These are phyloP conservation scores for Rhizophora apiculata DNA, from an alignment of 345 rosid genomes.

Conservation along the genomic window DNA sequence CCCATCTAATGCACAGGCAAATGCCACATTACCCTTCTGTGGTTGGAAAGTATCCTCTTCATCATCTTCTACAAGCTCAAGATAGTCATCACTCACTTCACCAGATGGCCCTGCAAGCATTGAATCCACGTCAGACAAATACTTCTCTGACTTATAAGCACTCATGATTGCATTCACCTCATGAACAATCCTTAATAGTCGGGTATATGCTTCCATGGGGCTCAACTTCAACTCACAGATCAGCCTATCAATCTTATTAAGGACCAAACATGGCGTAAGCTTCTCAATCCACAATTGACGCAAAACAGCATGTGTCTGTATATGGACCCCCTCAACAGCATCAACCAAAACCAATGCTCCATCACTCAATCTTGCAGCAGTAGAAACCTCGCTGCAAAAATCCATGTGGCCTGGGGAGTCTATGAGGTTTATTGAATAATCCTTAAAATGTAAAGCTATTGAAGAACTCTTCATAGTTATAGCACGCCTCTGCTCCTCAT, in stretches of 20 bases:
- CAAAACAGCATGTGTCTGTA: constrained; percentile 89
- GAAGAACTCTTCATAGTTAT: constrained; percentile 98
- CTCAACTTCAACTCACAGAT: constrained; percentile 77
- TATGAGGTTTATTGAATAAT: constrained; percentile 61
- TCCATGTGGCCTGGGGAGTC: constrained; percentile 99
- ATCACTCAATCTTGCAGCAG: constrained; percentile 86
- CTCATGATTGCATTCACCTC: constrained; percentile 92
- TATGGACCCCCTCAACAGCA: constrained; percentile 94
- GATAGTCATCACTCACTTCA: constrained; percentile 52
- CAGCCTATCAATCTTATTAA: constrained; percentile 90
- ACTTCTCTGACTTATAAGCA: constrained; percentile 74
- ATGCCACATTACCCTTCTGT: constrained; percentile 84
- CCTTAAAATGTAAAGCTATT: constrained; percentile 54
- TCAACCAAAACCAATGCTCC: constrained; percentile 90
- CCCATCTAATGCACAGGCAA: constrained; percentile 86
- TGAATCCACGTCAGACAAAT: constrained; percentile 89
- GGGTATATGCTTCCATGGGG: constrained; percentile 78
- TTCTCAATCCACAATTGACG: constrained; percentile 92
- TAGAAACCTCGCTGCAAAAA: constrained; percentile 92
- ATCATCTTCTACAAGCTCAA: constrained; percentile 76
- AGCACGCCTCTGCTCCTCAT: constrained; percentile 95
- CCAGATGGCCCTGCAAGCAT: constrained; percentile 53
- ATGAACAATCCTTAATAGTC: constrained; percentile 81
- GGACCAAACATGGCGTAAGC: constrained; percentile 87
- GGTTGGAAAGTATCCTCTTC: constrained; percentile 95